Evolutionary conservation across 2,329 filamentous ascomycete genomes (phyloP).

Genomic region (Dactylellina leptospora): DNA sequence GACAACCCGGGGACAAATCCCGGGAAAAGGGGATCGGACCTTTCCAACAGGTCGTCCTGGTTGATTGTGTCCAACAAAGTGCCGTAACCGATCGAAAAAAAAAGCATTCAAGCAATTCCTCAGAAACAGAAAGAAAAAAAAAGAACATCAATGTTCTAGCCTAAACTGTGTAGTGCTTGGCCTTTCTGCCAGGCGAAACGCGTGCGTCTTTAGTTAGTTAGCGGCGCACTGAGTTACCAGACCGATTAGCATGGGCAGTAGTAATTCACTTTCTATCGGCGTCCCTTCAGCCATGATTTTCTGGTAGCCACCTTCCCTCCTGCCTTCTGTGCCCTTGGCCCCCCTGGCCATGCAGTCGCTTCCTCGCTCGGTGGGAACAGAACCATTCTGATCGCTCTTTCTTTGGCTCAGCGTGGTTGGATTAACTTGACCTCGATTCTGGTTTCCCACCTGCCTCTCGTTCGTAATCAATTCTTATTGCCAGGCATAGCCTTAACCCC

Average conservation of each 20-base stretch:
- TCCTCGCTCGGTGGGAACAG: not conserved
- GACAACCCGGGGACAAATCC: not conserved
- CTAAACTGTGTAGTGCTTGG: conserved; percentile 45
- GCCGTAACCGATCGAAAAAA: too few relatives aligned
- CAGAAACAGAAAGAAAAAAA: conserved; percentile 5
- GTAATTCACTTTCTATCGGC: conserved; percentile 2
- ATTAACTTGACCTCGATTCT: conserved; percentile 16
- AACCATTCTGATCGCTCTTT: conserved; percentile 6
- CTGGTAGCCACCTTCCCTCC: conserved; percentile 44
- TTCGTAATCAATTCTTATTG: conserved; percentile 14
- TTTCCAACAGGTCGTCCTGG: too few relatives aligned
- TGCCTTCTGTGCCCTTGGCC: conserved; percentile 10
- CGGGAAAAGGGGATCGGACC: conserved; percentile 14
- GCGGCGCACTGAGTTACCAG: too few relatives aligned
- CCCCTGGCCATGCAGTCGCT: conserved; percentile 10
- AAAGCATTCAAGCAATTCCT: not conserved
- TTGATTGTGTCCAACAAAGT: too few relatives aligned
- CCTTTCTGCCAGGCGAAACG: conserved; percentile 9
- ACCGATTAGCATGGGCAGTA: not conserved
- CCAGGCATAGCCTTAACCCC: conserved; percentile 28
- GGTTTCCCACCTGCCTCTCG: conserved; percentile 13
- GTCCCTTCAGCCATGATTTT: conserved; percentile 38
- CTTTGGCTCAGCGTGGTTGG: conserved; percentile 10
- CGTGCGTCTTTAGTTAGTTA: conserved; percentile 16
- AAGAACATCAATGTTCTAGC: conserved; percentile 35